phyloP scores from a whole-genome alignment of 306 rosid genomes.

The Dicorynia guianensis region DNA sequence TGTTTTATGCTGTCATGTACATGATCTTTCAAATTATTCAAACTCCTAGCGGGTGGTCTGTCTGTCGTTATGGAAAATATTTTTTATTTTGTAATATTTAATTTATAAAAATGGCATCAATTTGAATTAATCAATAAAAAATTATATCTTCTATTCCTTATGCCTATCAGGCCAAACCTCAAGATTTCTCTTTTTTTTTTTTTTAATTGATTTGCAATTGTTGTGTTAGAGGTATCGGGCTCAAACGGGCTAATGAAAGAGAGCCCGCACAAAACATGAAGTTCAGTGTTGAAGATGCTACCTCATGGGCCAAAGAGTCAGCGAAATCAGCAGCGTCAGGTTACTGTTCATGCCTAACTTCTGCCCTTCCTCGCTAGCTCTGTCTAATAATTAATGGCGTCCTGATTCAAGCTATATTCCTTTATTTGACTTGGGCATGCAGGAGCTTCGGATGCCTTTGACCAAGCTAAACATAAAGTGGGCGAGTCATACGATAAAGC shows the following conservation, averaged over 20 bases:
- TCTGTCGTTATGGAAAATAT: too few relatives aligned
- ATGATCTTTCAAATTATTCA: too few relatives aligned
- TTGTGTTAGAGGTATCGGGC: conserved; percentile 48
- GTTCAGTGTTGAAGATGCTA: conserved; percentile 53
- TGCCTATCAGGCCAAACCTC: conserved; percentile 19
- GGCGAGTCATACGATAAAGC: conserved; percentile 38
- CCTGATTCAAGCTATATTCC: background rate
- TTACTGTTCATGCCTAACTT: conserved; percentile 24
- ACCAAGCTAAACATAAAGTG: conserved; percentile 41
- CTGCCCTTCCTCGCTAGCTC: background rate
- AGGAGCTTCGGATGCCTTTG: conserved; percentile 55
- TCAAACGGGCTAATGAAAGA: conserved; percentile 26
- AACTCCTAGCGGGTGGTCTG: too few relatives aligned
- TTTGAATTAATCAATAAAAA: too few relatives aligned
- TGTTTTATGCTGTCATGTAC: too few relatives aligned
- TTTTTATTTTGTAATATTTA: too few relatives aligned
- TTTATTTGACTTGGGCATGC: conserved; percentile 25
- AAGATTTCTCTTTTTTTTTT: conserved; percentile 1
- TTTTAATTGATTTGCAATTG: conserved; percentile 11
- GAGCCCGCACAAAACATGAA: conserved; percentile 34
- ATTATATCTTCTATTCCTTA: too few relatives aligned
- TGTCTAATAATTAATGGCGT: background rate
- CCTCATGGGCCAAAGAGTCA: conserved; percentile 49
- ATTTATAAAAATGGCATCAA: too few relatives aligned
- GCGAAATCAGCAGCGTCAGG: conserved; percentile 58